Evolutionary conservation across 2,329 filamentous ascomycete species (phyloP), one percentile per base, ranked within the genome.

Genomic region (Talaromyces sp.): DNA sequence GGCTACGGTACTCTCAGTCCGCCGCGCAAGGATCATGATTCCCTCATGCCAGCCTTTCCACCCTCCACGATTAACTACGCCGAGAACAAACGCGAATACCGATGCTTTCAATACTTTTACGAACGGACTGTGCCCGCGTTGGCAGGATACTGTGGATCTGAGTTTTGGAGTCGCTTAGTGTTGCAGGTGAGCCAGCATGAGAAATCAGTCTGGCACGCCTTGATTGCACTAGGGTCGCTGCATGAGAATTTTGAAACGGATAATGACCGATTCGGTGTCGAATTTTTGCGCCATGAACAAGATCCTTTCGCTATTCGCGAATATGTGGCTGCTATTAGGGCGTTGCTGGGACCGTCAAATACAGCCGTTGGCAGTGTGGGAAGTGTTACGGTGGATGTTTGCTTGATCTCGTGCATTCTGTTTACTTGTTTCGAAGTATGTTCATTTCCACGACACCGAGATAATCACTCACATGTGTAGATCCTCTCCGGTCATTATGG

Each of bases 61-160:
- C 60, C 47, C n/a, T n/a, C 22, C 11, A 3, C 3, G 27, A 11
- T 31, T 11, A 33, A 33, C 10, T 24, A 45, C 35, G 43, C 14
- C 24, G 27, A 50, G 45, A 62, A 59, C 13, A 71, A 71, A 35
- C 68, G 65, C 9, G 71, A 75, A 50, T 69, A 68, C 9, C 72
- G 69, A 41, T 75, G 70, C 39, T 74, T 74, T 61, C 69, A 74
- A 56, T 74, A 72, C 66, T 76, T 76, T 58, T 72, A 71, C 9
- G 67, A 72, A n/a, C 67, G 70, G 19, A 76, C 73, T 1, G 72
- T 72, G 2, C 66, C 69, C 10, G 68, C 70, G 9, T 56, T 74
- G 11, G 69, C 70, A 16, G 70, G 70, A 16, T 67, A 70, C 45
- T 72, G 71, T 58, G 68, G 70, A 4, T 70, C 68, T 2, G 68